A percentile compares a stretch with the other conserved stretches of the same genome.
phyloP scores from a whole-genome alignment of 306 rosid genomes.

The Oxytropis ochrocephala region DNA sequence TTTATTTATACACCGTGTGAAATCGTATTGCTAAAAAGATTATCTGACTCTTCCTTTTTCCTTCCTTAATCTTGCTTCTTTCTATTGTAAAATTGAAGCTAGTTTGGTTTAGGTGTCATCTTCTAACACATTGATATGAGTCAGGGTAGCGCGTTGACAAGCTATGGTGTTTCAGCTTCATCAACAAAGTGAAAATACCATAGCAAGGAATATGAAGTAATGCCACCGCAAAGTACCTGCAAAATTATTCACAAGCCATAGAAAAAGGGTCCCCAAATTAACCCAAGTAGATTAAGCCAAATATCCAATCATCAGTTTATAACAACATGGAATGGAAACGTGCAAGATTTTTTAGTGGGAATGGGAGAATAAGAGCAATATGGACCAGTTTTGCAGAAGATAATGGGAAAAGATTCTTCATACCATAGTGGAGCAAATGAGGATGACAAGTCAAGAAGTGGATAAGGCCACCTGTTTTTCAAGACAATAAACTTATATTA shows the following conservation, averaged over 20 bases:
- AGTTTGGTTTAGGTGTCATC: neutral
- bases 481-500: neutral
- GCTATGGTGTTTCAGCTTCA: conserved; percentile 71
- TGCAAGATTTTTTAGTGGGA: neutral
- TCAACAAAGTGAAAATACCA: conserved; percentile 61
- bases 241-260: conserved; percentile 10
- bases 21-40: neutral
- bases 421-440: conserved; percentile 84
- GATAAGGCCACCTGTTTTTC: conserved; percentile 95
- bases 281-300: neutral
- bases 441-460: conserved; percentile 93
- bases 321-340: neutral
- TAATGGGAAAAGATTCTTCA: neutral
- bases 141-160: conserved; percentile 46
- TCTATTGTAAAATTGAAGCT: neutral
- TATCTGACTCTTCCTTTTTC: neutral
- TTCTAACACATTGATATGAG: conserved; percentile 49
- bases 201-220: conserved; percentile 84
- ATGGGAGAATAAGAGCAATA: neutral
- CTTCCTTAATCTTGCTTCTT: neutral
- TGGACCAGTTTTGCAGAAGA: neutral
- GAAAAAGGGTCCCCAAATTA: conserved; percentile 16
- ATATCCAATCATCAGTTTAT: neutral
- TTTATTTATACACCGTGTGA: conserved; percentile 8
- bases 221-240: conserved; percentile 78